phyloP scores from a whole-genome alignment of 2,329 filamentous ascomycete genomes.

The Xenoacremonium recifei region DNA sequence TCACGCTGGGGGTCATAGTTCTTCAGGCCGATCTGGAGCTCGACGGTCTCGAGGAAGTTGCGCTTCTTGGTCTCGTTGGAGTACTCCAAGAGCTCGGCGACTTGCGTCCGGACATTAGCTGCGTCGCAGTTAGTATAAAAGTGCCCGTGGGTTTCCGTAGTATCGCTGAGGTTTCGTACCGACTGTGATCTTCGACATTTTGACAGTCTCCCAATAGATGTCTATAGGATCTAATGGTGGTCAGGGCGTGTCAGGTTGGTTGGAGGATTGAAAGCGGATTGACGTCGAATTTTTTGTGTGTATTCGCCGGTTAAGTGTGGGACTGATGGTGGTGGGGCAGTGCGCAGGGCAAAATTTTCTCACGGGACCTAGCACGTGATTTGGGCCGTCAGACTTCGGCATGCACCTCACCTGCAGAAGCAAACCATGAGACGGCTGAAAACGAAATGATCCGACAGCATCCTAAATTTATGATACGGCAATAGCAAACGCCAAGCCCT shows the following conservation, averaged over 20 bases:
- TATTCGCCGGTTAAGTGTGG: constrained; percentile 20
- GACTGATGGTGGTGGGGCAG: constrained; percentile 23
- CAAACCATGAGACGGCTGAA: too few species aligned
- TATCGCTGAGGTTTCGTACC: constrained; percentile 39
- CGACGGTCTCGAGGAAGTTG: constrained; percentile 95
- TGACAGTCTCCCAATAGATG: constrained; percentile 86
- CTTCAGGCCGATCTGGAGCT: constrained; percentile 91
- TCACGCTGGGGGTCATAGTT: constrained; percentile 99
- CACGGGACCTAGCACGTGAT: constrained; percentile 34
- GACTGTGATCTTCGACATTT: constrained; percentile 85
- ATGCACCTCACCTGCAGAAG: too few species aligned
- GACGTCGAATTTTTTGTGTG: constrained; percentile 20
- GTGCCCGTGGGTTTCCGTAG: neutral
- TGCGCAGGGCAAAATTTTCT: constrained; percentile 34
- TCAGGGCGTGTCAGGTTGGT: constrained; percentile 34
- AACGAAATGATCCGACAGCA: too few species aligned
- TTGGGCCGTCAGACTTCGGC: neutral
- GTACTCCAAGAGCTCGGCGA: constrained; percentile 92
- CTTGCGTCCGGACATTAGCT: constrained; percentile 94
- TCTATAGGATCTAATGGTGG: constrained; percentile 68
- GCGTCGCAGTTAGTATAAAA: constrained; percentile 3
- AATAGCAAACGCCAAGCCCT: too few species aligned
- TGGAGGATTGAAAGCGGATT: constrained; percentile 19
- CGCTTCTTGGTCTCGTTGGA: constrained; percentile 93
- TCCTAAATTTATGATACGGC: too few species aligned